Percentiles rank a stretch among this genome's conserved stretches.
Evolutionary conservation across 768 basidiomycete species (phyloP).

Genomic region (Tricholoma bakamatsutake): DNA sequence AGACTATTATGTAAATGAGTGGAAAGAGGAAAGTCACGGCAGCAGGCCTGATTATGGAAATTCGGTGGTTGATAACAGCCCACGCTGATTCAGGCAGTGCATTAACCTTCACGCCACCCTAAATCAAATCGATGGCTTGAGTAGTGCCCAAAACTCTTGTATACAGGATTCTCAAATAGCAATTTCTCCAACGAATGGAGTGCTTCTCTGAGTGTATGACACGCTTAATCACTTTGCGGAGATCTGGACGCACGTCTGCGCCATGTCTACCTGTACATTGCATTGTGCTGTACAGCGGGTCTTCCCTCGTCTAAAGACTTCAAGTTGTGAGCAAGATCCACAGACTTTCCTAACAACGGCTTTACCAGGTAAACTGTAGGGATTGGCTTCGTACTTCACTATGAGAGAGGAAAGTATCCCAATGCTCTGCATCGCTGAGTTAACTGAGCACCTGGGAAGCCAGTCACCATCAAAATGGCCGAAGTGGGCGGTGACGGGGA

Average conservation of each 20-base stretch:
- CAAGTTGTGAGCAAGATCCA: not conserved
- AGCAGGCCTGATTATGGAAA: slow-evolving; percentile 51
- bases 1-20: not conserved
- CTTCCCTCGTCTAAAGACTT: slow-evolving; percentile 40
- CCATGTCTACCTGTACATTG: slow-evolving; percentile 65
- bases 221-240: slow-evolving; percentile 42
- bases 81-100: slow-evolving; percentile 72
- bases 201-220: slow-evolving; percentile 44
- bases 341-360: not conserved
- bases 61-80: slow-evolving; percentile 69
- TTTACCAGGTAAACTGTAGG: slow-evolving; percentile 49
- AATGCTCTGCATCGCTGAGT: slow-evolving; percentile 48
- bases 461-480: slow-evolving; percentile 46
- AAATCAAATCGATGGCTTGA: slow-evolving; percentile 69
- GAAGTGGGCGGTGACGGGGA: slow-evolving; percentile 59
- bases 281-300: slow-evolving; percentile 53
- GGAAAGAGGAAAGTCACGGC: not conserved
- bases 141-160: slow-evolving; percentile 57
- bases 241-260: slow-evolving; percentile 40
- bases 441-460: not conserved
- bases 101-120: slow-evolving; percentile 69
- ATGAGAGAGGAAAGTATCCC: slow-evolving; percentile 74
- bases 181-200: slow-evolving; percentile 47
- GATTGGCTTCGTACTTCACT: slow-evolving; percentile 62
- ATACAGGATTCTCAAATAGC: slow-evolving; percentile 31